Evolutionary conservation across 2,329 filamentous ascomycete species (phyloP).

Genomic region (Fusarium concolor): DNA sequence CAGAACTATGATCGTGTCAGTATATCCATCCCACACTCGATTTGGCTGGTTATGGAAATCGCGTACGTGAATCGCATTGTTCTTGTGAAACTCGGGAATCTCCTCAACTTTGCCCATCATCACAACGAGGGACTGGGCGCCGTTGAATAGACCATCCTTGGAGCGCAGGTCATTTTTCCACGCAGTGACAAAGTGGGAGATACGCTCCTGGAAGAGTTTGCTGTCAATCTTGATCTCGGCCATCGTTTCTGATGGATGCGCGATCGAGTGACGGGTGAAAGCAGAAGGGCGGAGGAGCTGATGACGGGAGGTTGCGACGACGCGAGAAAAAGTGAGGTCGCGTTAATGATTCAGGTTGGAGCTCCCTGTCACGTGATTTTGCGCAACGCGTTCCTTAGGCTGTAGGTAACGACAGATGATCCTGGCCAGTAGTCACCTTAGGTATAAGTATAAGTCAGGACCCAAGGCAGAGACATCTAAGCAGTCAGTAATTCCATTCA

Average conservation of each 20-base stretch:
- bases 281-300: slow-evolving; percentile 39
- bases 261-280: slow-evolving; percentile 44
- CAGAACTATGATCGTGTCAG: slow-evolving; percentile 76
- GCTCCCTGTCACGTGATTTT: slow-evolving; percentile 52
- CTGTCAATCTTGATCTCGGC: slow-evolving; percentile 95
- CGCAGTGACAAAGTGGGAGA: slow-evolving; percentile 85
- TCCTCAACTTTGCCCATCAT: slow-evolving; percentile 97
- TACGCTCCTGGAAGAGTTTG: slow-evolving; percentile 91
- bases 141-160: slow-evolving; percentile 85
- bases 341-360: slow-evolving; percentile 54
- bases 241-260: slow-evolving; percentile 61
- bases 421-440: no score
- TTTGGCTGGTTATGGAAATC: background rate
- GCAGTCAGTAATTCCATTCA: background rate
- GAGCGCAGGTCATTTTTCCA: slow-evolving; percentile 97
- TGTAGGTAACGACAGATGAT: slow-evolving; percentile 18
- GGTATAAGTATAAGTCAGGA: background rate
- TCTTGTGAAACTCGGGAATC: slow-evolving; percentile 88
- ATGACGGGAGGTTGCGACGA: slow-evolving; percentile 46
- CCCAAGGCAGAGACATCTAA: no score
- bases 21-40: slow-evolving; percentile 6
- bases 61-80: slow-evolving; percentile 92
- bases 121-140: slow-evolving; percentile 86
- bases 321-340: slow-evolving; percentile 58
- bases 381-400: slow-evolving; percentile 41